Evolutionary conservation across 225 moss, liverwort and hornwort species (phyloP), one percentile per base, ranked within the genome.

Genomic region (Lunularia cruciata): DNA sequence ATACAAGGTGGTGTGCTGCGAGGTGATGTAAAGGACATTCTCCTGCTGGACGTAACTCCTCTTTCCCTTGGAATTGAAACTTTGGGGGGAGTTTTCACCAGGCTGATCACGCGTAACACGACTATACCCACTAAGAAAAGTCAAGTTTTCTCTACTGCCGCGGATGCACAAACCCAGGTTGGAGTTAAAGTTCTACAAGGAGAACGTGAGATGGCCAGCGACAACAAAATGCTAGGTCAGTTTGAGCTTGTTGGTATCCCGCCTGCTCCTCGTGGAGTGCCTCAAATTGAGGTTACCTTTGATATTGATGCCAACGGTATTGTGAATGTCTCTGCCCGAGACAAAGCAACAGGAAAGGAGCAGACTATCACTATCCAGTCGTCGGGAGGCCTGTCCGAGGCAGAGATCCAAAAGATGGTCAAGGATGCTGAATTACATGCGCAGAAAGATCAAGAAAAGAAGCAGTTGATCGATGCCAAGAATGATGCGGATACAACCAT

Each of bases 71-170:
- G 95, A 67, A 92, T 95, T 51, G 95, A 90, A 74, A 95, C 94
- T 0, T 67, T 95, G 39, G 89, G 94, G 67, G 94, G 94, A 51
- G 94, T 95, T 6, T 95, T 92, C 46, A 92, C 92, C 11, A 89
- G 92, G 53, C 74, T 92, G 26, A 95, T 95, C 68, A 88, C 86
- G 0, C 80, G 92, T 3, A 95, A 92, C 62, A 95, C 95, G 5
- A 92, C 92, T 8, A 95, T 95, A 26, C 92, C 95, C n/a, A 95
- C 95, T 0, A 95, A 95, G 75, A 95, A 95, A 80, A 95, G 95
- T 63, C 86, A 90, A 65, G 88, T 89, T 36, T 95, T 95, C 65
- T 95, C 92, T 33, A 92, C 92, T 13, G 92, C 92, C 28, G 92
- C 90, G 13, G 95, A 95, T 45, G 92, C 88, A 9, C 95, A 95